These are phyloP conservation scores for Scedosporium aurantiacum DNA, from an alignment of 2,329 filamentous ascomycete species.

Conservation along the genomic window DNA sequence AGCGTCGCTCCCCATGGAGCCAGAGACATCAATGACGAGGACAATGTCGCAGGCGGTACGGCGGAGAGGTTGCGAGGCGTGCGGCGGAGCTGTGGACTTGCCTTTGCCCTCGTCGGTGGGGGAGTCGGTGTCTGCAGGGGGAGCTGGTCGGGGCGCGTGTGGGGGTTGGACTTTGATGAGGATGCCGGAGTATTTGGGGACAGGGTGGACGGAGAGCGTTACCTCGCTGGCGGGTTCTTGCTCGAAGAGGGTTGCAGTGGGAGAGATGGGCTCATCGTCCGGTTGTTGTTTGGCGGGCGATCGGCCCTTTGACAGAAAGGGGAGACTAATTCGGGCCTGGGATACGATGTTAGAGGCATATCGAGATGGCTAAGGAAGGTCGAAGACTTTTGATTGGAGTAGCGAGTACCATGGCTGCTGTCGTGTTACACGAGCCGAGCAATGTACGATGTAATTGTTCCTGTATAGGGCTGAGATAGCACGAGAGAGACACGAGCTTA, in stretches of 20 bases:
- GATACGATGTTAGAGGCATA: too few species aligned
- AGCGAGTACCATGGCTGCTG: too few species aligned
- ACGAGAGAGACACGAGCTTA: too few species aligned
- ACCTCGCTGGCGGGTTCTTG: constrained; percentile 5
- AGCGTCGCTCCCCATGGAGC: constrained; percentile 40
- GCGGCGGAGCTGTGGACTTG: background rate
- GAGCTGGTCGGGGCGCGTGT: constrained; percentile 17
- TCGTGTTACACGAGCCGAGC: too few species aligned
- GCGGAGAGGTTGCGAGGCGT: background rate
- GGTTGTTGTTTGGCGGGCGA: background rate
- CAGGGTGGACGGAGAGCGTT: constrained; percentile 26
- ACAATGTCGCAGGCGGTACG: constrained; percentile 49
- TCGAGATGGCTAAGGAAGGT: too few species aligned
- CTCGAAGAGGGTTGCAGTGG: background rate
- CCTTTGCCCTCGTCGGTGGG: background rate
- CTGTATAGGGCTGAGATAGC: too few species aligned
- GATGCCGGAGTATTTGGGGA: constrained; percentile 26
- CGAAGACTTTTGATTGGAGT: too few species aligned
- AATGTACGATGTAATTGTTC: too few species aligned
- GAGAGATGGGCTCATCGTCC: background rate
- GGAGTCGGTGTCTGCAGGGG: background rate
- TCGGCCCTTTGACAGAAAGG: background rate
- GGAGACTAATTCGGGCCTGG: background rate
- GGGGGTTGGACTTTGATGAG: constrained; percentile 37
- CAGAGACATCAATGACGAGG: constrained; percentile 50